phyloP scores from a whole-genome alignment of 1,284 basidiomycete species.

The Marasmius oreades region DNA sequence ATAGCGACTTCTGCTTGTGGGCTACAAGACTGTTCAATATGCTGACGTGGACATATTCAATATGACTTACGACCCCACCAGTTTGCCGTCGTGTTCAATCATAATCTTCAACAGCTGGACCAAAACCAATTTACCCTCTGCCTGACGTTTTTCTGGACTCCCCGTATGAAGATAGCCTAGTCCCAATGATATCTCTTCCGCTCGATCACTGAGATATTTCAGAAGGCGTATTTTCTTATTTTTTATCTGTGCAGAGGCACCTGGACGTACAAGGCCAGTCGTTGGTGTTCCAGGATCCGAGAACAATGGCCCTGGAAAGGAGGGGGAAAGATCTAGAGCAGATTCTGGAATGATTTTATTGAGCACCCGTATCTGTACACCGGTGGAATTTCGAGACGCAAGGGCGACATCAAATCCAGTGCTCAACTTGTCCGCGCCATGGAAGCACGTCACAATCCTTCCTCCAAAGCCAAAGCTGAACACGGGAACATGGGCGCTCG shows the following conservation, averaged over 20 bases:
- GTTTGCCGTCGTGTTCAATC: constrained; percentile 82
- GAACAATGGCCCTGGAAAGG: constrained; percentile 85
- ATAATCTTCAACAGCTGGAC: constrained; percentile 74
- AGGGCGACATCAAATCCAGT: constrained; percentile 78
- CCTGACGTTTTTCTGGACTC: constrained; percentile 50
- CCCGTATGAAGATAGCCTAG: constrained; percentile 66
- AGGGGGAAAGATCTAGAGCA: constrained; percentile 52
- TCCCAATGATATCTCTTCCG: constrained; percentile 74
- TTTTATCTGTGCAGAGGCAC: constrained; percentile 62
- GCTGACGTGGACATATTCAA: not conserved
- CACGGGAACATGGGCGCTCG: constrained; percentile 71
- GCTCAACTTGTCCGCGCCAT: constrained; percentile 61
- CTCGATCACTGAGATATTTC: constrained; percentile 73
- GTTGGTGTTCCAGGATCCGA: constrained; percentile 69
- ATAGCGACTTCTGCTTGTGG: constrained; percentile 64
- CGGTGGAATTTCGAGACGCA: constrained; percentile 65
- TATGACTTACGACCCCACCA: constrained; percentile 81
- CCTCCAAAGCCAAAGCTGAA: constrained; percentile 90
- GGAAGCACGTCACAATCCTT: constrained; percentile 83
- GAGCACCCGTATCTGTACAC: constrained; percentile 66
- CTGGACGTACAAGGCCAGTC: constrained; percentile 67
- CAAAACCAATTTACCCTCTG: constrained; percentile 78
- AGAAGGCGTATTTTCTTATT: constrained; percentile 79
- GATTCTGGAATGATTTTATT: constrained; percentile 69
- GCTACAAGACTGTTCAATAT: constrained; percentile 37